Conservation (phyloP, 345 rosid species). For the Salix suchowensis region DNA sequence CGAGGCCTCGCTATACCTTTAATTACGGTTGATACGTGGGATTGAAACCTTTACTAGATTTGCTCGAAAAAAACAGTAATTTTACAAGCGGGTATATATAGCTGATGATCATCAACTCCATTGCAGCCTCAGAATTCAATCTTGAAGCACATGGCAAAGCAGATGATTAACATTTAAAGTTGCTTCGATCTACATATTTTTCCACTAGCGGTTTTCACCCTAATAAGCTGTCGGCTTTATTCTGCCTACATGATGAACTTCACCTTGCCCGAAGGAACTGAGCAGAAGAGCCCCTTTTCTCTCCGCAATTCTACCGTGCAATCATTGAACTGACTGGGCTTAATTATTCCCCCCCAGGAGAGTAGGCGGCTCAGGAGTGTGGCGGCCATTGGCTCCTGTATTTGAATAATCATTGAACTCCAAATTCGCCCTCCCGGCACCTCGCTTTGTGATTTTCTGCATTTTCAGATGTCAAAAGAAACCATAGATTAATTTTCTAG, state of each 20-base stretch:
- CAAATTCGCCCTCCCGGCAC: not conserved
- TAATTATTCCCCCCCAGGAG: not conserved
- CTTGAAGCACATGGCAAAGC: no score
- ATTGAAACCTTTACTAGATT: no score
- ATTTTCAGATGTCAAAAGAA: not conserved
- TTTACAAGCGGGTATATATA: not conserved
- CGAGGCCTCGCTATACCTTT: no score
- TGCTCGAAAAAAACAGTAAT: no score
- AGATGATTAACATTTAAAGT: no score
- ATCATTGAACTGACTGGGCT: not conserved
- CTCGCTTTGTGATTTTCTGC: conserved; percentile 2
- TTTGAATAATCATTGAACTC: conserved; percentile 4
- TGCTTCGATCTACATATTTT: no score
- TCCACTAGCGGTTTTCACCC: no score
- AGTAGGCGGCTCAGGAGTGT: not conserved
- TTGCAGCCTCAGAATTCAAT: not conserved
- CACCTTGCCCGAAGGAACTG: not conserved
- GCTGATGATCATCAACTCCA: not conserved
- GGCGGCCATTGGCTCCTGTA: conserved; percentile 8
- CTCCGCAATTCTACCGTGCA: not conserved
- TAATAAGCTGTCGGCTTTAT: no score
- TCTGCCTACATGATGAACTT: not conserved
- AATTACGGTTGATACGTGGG: no score
- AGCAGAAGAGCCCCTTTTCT: not conserved
- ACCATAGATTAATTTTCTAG: no score